Conservation (phyloP, 805 yeast species). For the Scheffersomyces lignosus region DNA sequence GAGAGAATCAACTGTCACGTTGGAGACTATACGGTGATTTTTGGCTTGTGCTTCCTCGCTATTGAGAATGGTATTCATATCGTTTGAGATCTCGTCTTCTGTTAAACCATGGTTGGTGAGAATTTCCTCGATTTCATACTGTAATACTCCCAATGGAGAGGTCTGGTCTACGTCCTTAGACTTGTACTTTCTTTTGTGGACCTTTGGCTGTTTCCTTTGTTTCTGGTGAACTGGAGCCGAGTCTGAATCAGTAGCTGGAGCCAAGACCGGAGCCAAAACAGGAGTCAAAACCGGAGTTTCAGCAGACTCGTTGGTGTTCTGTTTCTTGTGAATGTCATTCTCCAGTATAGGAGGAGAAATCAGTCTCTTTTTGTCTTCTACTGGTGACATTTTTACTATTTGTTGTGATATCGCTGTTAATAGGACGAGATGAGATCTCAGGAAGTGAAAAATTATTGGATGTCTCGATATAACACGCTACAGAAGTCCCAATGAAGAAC, state of each 20-base stretch:
- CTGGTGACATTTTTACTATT: slow-evolving; percentile 5
- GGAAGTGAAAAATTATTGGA: too few relatives aligned
- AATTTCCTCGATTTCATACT: slow-evolving; percentile 67
- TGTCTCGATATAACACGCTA: too few relatives aligned
- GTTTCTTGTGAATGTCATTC: slow-evolving; percentile 6
- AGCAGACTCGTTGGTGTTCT: background rate
- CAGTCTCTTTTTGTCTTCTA: slow-evolving; percentile 10
- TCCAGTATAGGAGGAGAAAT: slow-evolving; percentile 5
- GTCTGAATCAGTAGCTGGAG: too few relatives aligned
- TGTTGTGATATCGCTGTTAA: too few relatives aligned
- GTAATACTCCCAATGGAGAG: slow-evolving; percentile 77
- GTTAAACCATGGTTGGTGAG: slow-evolving; percentile 43
- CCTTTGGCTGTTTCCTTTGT: slow-evolving; percentile 23
- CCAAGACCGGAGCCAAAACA: background rate
- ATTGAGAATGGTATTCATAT: slow-evolving; percentile 64
- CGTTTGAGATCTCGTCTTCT: slow-evolving; percentile 56
- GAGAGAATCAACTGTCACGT: slow-evolving; percentile 57
- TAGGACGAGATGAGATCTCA: too few relatives aligned
- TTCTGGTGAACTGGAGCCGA: too few relatives aligned
- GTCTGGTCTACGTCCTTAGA: slow-evolving; percentile 70
- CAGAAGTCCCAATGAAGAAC: too few relatives aligned
- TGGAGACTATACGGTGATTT: slow-evolving; percentile 58
- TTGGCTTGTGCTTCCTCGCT: slow-evolving; percentile 46
- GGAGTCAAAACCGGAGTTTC: slow-evolving; percentile 1
- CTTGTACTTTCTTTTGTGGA: slow-evolving; percentile 52